Conservation (phyloP, 75 land plant species). For the Selaginella moellendorffii region DNA sequence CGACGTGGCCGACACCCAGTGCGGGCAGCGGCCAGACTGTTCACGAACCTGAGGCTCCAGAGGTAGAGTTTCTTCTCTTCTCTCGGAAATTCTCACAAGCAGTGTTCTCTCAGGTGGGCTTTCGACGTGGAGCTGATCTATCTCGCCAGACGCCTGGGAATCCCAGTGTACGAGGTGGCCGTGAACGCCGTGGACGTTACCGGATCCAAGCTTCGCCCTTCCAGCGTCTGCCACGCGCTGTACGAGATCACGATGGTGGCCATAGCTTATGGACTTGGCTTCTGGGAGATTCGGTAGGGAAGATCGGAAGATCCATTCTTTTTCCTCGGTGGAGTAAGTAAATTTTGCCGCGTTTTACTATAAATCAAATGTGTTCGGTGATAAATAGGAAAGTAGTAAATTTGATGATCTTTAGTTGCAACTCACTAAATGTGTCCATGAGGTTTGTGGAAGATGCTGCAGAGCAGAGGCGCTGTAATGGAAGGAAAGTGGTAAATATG, state of each 20-base stretch:
- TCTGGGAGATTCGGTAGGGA: background rate
- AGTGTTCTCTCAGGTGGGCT: background rate
- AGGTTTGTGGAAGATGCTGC: too few relatives aligned
- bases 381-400: too few relatives aligned
- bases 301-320: too few relatives aligned
- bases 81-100: background rate
- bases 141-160: background rate
- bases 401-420: too few relatives aligned
- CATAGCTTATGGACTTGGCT: background rate
- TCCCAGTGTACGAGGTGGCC: background rate
- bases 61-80: too few relatives aligned
- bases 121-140: background rate
- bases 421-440: too few relatives aligned
- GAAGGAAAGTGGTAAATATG: too few relatives aligned
- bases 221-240: background rate
- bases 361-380: too few relatives aligned
- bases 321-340: too few relatives aligned
- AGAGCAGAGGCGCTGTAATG: too few relatives aligned
- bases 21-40: background rate
- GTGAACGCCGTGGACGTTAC: background rate
- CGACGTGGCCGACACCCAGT: background rate
- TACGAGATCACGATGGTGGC: background rate
- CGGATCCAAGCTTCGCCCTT: background rate
- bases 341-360: too few relatives aligned
- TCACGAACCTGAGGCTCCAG: too few relatives aligned